Percentiles rank a stretch among this genome's conserved stretches.
Conservation (phyloP, 768 basidiomycete species). For the Mycena albidolilacea region DNA sequence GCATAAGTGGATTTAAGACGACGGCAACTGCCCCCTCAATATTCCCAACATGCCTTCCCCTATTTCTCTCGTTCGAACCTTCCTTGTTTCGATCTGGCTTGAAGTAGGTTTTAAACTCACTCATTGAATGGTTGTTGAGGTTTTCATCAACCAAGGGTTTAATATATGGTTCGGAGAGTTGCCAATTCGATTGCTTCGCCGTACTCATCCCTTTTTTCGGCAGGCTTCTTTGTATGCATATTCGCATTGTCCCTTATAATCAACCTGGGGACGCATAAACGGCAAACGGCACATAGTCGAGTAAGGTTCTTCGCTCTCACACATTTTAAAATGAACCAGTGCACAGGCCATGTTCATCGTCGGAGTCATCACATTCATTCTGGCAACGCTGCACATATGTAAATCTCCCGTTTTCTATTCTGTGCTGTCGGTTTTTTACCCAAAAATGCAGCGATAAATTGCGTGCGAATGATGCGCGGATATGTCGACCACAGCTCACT, state of each 20-base stretch:
- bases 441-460: constrained; percentile 25
- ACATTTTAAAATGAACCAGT: background rate
- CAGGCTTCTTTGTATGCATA: constrained; percentile 22
- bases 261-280: constrained; percentile 15
- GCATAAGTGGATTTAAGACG: background rate
- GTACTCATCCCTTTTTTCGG: background rate
- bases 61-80: constrained; percentile 6
- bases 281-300: constrained; percentile 21
- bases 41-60: constrained; percentile 1
- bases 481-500: constrained; percentile 28
- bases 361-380: constrained; percentile 16
- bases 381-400: constrained; percentile 20
- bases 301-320: background rate
- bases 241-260: constrained; percentile 12
- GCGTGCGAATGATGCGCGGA: constrained; percentile 28
- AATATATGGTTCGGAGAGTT: constrained; percentile 11
- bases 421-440: background rate
- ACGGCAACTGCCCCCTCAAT: background rate
- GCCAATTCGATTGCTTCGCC: no score
- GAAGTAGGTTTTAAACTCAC: background rate
- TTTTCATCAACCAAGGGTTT: background rate
- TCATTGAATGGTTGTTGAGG: background rate
- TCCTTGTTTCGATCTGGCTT: constrained; percentile 21
- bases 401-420: background rate
- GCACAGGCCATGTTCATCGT: constrained; percentile 15